These are phyloP conservation scores for Ascochyta rabiei DNA, from an alignment of 2,329 filamentous ascomycete species.

Conservation along the genomic window DNA sequence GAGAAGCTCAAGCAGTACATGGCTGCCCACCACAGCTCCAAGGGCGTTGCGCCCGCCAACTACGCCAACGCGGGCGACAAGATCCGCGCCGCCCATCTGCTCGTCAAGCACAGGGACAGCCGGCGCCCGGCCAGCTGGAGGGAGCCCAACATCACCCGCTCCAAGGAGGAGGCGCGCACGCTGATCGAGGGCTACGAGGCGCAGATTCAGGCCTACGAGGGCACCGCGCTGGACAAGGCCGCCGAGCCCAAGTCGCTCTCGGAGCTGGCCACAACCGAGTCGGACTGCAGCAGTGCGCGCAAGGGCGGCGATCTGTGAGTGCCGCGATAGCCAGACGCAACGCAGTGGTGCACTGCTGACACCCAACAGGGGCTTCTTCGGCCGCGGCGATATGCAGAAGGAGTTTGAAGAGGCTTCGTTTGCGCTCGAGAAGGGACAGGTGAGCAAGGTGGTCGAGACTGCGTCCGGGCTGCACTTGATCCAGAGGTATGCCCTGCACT, in stretches of 20 bases:
- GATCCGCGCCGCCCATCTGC: constrained; percentile 89
- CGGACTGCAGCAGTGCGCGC: constrained; percentile 92
- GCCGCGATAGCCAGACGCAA: neutral
- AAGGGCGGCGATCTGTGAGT: constrained; percentile 87
- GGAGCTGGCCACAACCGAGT: constrained; percentile 85
- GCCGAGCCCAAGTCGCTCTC: constrained; percentile 61
- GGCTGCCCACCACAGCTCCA: constrained; percentile 79
- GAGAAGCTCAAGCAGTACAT: constrained; percentile 95
- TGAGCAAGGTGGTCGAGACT: constrained; percentile 87
- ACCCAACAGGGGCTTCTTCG: constrained; percentile 77
- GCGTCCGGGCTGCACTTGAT: constrained; percentile 95
- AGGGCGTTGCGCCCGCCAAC: constrained; percentile 51
- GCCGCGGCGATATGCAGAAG: constrained; percentile 94
- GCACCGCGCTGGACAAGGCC: constrained; percentile 47
- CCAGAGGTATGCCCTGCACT: constrained; percentile 69
- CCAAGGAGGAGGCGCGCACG: constrained; percentile 81
- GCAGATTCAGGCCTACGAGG: constrained; percentile 71
- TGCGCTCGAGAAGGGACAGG: constrained; percentile 81
- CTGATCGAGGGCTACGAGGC: constrained; percentile 78
- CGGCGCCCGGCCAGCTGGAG: constrained; percentile 92
- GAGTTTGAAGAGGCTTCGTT: constrained; percentile 98
- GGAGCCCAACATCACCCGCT: constrained; percentile 84
- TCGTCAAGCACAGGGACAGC: constrained; percentile 92
- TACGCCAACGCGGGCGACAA: constrained; percentile 64
- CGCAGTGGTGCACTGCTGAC: constrained; percentile 10